Conservation (phyloP, 129 eudicot genomes). For the Apium graveolens region DNA sequence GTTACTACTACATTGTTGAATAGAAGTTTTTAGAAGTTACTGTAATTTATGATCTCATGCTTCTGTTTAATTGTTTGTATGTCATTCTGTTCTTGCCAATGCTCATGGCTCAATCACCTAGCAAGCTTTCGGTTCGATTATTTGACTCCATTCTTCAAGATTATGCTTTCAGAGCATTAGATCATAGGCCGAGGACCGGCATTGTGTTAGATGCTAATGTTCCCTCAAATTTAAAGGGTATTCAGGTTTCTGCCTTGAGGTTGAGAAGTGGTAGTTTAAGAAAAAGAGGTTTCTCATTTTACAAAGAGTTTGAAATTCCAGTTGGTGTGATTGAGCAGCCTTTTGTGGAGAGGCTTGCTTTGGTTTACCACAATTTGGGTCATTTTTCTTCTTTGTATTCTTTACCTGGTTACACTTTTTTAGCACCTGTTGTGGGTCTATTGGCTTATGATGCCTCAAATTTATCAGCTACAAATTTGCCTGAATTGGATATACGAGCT, state of each 20-base stretch:
- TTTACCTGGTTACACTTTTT: conserved; percentile 48
- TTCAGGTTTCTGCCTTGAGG: conserved; percentile 49
- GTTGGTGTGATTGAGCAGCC: conserved; percentile 64
- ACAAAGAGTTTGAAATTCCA: conserved; percentile 66
- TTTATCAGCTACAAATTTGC: conserved; percentile 37
- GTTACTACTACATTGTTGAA: background rate
- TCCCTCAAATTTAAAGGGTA: conserved; percentile 63
- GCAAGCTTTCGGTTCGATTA: conserved; percentile 27
- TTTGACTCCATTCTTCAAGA: conserved; percentile 76
- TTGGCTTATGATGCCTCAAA: conserved; percentile 61
- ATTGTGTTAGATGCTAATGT: conserved; percentile 40
- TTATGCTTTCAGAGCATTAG: conserved; percentile 60
- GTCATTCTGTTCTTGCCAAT: conserved; percentile 18
- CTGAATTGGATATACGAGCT: conserved; percentile 53
- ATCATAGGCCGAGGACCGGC: conserved; percentile 51
- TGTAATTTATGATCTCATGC: conserved; percentile 13
- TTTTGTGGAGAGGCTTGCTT: conserved; percentile 66
- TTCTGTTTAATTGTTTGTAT: conserved; percentile 20
- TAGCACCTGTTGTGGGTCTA: conserved; percentile 76
- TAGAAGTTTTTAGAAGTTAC: background rate
- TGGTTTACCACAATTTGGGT: conserved; percentile 81
- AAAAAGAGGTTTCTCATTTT: conserved; percentile 40
- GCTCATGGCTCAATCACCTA: conserved; percentile 27
- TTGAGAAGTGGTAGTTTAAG: conserved; percentile 81
- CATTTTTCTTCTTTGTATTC: conserved; percentile 58